phyloP scores from a whole-genome alignment of 2,329 filamentous ascomycete genomes.

The Botrytis deweyae region DNA sequence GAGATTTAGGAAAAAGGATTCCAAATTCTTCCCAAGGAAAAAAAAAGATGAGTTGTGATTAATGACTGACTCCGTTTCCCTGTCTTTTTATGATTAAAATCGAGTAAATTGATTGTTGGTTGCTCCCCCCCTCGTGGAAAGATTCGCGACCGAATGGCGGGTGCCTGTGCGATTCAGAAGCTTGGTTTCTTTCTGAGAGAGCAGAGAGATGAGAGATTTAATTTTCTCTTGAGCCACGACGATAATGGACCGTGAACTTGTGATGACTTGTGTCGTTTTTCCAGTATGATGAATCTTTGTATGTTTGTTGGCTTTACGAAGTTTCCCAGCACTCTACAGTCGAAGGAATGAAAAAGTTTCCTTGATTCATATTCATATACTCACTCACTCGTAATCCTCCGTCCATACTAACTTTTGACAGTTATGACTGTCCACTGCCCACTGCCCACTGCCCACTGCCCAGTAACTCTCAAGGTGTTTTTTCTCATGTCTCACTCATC shows the following conservation, averaged over 20 bases:
- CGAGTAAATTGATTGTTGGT: background rate
- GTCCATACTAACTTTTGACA: background rate
- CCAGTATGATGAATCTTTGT: background rate
- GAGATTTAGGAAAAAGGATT: background rate
- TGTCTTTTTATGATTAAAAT: background rate
- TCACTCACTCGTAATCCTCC: background rate
- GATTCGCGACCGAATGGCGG: constrained; percentile 5
- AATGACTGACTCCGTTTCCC: background rate
- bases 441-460: background rate
- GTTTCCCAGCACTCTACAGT: background rate
- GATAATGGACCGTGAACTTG: background rate
- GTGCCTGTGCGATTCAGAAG: background rate
- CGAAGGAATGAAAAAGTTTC: background rate
- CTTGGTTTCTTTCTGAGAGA: background rate
- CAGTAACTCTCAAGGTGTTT: constrained; percentile 13
- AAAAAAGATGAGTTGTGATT: constrained; percentile 2
- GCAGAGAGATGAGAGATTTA: background rate
- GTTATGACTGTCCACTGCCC: background rate
- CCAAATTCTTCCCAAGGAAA: background rate
- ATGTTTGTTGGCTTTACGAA: background rate
- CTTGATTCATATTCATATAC: background rate
- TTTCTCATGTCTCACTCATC: constrained; percentile 7
- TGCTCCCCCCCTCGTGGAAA: background rate
- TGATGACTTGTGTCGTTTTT: background rate
- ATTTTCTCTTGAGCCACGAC: background rate